Percentiles rank a stretch among this genome's conserved stretches.
Conservation (phyloP, 2,329 filamentous ascomycete species). For the Aspergillus aculeatus region DNA sequence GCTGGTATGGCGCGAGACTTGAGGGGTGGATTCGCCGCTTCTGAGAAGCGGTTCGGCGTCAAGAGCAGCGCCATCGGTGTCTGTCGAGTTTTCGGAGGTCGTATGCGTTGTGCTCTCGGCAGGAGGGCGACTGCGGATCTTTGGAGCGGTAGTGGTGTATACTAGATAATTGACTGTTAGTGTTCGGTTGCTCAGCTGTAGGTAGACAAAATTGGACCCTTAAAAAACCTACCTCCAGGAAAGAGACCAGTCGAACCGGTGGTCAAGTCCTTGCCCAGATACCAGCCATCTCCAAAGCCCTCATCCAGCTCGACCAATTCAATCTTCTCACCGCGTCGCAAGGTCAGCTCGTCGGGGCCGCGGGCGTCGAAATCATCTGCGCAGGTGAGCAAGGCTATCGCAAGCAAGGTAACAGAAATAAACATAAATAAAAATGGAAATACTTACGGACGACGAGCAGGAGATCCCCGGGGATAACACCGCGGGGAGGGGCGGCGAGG, state of each 20-base stretch:
- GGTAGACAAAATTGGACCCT: neutral
- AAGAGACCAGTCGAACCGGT: conserved; percentile 48
- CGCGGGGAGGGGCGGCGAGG: conserved; percentile 34
- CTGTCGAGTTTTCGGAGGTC: neutral
- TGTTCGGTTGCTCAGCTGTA: neutral
- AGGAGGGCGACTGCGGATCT: conserved; percentile 21
- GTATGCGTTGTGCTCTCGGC: neutral
- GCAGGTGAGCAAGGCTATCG: conserved; percentile 9
- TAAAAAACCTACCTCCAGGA: conserved; percentile 43
- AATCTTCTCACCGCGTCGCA: conserved; percentile 71
- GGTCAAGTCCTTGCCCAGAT: conserved; percentile 52
- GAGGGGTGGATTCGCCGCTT: conserved; percentile 41
- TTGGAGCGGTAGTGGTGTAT: conserved; percentile 27
- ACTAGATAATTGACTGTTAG: conserved; percentile 19
- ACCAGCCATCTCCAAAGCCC: conserved; percentile 67
- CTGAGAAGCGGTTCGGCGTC: conserved; percentile 26
- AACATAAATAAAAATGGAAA: neutral
- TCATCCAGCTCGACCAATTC: conserved; percentile 65
- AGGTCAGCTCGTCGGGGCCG: conserved; percentile 86
- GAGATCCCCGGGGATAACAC: conserved; percentile 42
- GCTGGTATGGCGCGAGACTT: conserved; percentile 41
- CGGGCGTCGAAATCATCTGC: conserved; percentile 88
- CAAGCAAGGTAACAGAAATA: conserved; percentile 8
- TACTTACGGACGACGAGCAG: conserved; percentile 48
- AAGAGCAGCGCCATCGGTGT: neutral